These are phyloP conservation scores for Ustilago curta DNA, from an alignment of 1,284 basidiomycete species.

Conservation along the genomic window DNA sequence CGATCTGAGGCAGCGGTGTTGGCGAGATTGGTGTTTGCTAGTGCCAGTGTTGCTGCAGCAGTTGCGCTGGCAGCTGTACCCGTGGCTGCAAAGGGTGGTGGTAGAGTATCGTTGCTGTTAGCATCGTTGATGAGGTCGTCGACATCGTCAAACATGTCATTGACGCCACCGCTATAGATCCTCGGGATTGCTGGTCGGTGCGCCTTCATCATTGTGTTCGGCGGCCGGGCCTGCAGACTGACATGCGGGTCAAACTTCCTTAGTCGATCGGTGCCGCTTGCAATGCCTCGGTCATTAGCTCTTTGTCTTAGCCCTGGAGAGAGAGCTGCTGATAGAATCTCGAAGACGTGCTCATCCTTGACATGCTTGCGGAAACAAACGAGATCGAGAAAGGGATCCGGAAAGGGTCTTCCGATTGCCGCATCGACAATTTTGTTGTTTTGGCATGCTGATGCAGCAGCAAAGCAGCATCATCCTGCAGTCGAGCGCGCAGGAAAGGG, in stretches of 20 bases:
- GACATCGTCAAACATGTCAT: constrained; percentile 39
- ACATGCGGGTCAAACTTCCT: neutral
- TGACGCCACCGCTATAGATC: constrained; percentile 26
- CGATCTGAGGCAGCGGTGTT: constrained; percentile 22
- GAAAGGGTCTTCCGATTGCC: constrained; percentile 12
- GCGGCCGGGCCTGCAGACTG: neutral
- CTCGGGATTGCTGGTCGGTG: constrained; percentile 27
- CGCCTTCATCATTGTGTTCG: constrained; percentile 24
- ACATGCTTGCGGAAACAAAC: neutral
- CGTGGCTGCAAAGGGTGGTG: constrained; percentile 23
- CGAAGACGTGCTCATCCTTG: neutral
- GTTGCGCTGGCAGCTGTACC: constrained; percentile 22
- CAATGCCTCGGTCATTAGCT: neutral
- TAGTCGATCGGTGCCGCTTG: neutral
- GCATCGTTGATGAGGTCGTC: constrained; percentile 17
- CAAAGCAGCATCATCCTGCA: constrained; percentile 38
- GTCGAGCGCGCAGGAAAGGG: constrained; percentile 1
- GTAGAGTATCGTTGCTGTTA: constrained; percentile 5
- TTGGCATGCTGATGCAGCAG: constrained; percentile 13
- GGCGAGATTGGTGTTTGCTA: constrained; percentile 7
- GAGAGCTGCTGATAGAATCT: too few relatives aligned
- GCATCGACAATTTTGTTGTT: constrained; percentile 11
- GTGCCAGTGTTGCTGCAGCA: constrained; percentile 26
- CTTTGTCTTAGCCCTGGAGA: neutral
- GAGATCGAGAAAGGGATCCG: neutral